Conservation (phyloP, 129 eudicot genomes). For the Scalesia atractyloides region DNA sequence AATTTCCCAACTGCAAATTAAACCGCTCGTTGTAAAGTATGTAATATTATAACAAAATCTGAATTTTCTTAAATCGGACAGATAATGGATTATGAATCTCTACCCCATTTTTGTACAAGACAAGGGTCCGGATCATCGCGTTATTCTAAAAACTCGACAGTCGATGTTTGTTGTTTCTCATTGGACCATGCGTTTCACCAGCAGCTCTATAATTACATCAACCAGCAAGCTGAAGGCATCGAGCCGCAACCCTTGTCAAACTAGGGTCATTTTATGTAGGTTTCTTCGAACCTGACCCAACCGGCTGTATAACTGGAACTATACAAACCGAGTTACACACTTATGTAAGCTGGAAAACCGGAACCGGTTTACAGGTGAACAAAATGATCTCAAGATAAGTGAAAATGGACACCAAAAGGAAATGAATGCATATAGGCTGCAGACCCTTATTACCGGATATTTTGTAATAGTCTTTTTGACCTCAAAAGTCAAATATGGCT, state of each 20-base stretch:
- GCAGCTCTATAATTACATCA: conserved; percentile 62
- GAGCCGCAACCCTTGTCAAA: conserved; percentile 49
- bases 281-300: conserved; percentile 69
- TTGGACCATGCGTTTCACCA: conserved; percentile 83
- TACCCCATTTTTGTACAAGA: conserved; percentile 97
- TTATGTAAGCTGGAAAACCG: conserved; percentile 45
- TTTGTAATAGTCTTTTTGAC: conserved; percentile 32
- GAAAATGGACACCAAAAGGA: conserved; percentile 26
- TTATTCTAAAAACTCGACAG: conserved; percentile 49
- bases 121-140: conserved; percentile 92
- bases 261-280: conserved; percentile 78
- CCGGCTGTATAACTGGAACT: conserved; percentile 69
- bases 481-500: conserved; percentile 16
- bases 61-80: conserved; percentile 42
- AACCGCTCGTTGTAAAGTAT: not conserved
- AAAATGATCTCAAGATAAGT: conserved; percentile 33
- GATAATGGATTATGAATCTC: conserved; percentile 92
- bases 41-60: conserved; percentile 1
- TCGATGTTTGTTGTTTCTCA: conserved; percentile 69
- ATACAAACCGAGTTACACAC: conserved; percentile 64
- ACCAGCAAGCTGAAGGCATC: conserved; percentile 58
- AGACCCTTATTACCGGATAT: conserved; percentile 15
- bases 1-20: too few relatives aligned
- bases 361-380: conserved; percentile 47
- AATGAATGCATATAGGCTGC: conserved; percentile 12